Evolutionary conservation across 139 green algal genomes (phyloP).

Genomic region (Tetradesmus obliquus): DNA sequence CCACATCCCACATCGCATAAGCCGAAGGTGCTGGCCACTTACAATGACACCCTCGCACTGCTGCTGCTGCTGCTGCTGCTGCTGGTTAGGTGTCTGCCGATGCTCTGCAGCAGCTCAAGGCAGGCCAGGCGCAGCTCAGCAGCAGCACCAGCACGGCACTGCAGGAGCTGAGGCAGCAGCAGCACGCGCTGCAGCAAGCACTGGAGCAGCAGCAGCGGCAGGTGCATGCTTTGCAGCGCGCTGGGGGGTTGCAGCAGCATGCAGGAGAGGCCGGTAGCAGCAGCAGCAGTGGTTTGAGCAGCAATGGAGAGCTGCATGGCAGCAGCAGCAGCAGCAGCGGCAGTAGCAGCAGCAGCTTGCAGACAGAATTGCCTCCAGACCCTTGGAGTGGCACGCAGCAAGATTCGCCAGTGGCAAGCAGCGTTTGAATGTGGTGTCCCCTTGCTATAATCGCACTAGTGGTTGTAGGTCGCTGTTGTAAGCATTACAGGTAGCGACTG

Average conservation of each 20-base stretch:
- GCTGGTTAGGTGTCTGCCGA: slow-evolving; percentile 11
- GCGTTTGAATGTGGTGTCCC: not conserved
- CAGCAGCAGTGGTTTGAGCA: not conserved
- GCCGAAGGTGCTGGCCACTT: not conserved
- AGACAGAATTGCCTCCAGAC: not conserved
- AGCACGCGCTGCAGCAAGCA: slow-evolving; percentile 10
- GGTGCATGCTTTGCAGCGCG: not conserved
- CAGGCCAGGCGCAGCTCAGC: slow-evolving; percentile 13
- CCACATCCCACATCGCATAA: not conserved
- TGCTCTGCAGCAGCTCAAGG: slow-evolving; percentile 31
- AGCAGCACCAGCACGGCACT: slow-evolving; percentile 9
- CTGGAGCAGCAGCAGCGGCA: slow-evolving; percentile 3
- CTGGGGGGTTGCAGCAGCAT: not conserved
- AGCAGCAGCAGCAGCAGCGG: slow-evolving; percentile 19
- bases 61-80: not conserved
- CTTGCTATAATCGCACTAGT: no score
- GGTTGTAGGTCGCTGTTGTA: no score
- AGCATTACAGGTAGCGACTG: no score
- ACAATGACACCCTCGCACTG: not conserved
- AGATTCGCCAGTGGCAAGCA: not conserved
- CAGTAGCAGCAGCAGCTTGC: not conserved
- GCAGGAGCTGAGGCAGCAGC: slow-evolving; percentile 1
- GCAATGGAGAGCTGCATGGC: not conserved
- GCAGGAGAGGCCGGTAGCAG: not conserved
- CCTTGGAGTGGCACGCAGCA: not conserved